Evolutionary conservation across 768 basidiomycete genomes (phyloP).

Genomic region (Podaxis sp.): DNA sequence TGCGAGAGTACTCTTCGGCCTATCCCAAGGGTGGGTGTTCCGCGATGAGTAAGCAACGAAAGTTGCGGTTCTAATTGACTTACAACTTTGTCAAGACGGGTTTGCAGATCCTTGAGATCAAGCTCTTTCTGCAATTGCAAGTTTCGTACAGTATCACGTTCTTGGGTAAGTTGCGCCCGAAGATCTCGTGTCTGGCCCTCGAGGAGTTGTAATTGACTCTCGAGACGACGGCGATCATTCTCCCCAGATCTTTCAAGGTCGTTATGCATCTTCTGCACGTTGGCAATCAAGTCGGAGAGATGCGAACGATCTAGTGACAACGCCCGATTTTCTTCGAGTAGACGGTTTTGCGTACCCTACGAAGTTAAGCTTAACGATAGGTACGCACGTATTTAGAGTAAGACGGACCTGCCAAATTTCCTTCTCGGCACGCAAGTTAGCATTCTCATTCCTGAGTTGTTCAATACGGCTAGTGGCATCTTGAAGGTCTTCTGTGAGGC

Average conservation of each 20-base stretch:
- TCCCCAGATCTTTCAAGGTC: slow-evolving; percentile 83
- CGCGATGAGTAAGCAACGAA: background rate
- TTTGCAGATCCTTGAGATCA: slow-evolving; percentile 73
- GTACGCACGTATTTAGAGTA: background rate
- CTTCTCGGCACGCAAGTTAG: slow-evolving; percentile 91
- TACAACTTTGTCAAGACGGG: slow-evolving; percentile 70
- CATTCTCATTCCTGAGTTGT: slow-evolving; percentile 80
- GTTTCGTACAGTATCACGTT: slow-evolving; percentile 74
- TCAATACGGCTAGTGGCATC: slow-evolving; percentile 62
- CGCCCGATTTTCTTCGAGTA: slow-evolving; percentile 83
- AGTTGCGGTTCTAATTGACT: slow-evolving; percentile 25
- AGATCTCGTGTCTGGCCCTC: slow-evolving; percentile 81
- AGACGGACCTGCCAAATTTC: slow-evolving; percentile 82
- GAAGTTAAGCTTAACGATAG: background rate
- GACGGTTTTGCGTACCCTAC: slow-evolving; percentile 75
- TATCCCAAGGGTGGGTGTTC: slow-evolving; percentile 28
- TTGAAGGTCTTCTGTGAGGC: slow-evolving; percentile 66
- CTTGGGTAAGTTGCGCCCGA: slow-evolving; percentile 64
- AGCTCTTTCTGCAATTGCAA: slow-evolving; percentile 79
- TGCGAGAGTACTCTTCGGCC: slow-evolving; percentile 63
- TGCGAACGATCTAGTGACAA: slow-evolving; percentile 81
- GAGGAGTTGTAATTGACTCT: slow-evolving; percentile 75
- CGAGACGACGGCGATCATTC: slow-evolving; percentile 80
- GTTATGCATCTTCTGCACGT: slow-evolving; percentile 87
- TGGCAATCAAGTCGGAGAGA: slow-evolving; percentile 83